Percentiles rank a stretch among this genome's conserved stretches.
These are phyloP conservation scores for Micractinium sp. DNA, from an alignment of 139 green algal species.

Conservation along the genomic window DNA sequence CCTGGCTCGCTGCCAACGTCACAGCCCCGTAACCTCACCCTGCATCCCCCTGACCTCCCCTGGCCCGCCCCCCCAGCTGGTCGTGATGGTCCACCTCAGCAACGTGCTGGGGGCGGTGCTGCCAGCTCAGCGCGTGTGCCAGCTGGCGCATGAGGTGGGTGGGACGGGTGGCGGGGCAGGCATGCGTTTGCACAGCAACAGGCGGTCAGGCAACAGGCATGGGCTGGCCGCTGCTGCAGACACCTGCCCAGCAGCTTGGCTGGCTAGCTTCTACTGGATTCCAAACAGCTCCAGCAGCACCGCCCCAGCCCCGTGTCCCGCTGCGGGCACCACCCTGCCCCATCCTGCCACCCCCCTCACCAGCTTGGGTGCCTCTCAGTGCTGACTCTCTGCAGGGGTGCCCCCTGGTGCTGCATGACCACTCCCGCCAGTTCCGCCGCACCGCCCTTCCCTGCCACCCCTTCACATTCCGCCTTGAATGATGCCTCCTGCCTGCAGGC, in stretches of 20 bases:
- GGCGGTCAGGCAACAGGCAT: background rate
- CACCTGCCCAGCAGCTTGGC: no score
- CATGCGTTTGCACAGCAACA: background rate
- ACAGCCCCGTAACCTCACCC: background rate
- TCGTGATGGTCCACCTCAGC: conserved; percentile 84
- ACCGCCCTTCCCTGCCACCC: no score
- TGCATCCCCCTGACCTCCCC: background rate
- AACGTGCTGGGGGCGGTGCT: conserved; percentile 85
- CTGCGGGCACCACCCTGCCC: no score
- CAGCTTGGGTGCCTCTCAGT: no score
- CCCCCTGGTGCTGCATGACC: no score
- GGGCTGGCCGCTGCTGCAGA: no score
- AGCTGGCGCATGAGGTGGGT: conserved; percentile 57
- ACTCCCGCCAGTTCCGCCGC: no score
- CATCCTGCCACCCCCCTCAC: no score
- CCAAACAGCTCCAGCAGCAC: no score
- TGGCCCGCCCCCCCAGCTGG: conserved; percentile 64
- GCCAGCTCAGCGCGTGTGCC: conserved; percentile 58
- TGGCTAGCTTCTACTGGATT: no score
- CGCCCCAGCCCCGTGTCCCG: no score
- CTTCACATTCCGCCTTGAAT: background rate
- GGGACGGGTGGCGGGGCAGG: background rate
- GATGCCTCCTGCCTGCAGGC: background rate
- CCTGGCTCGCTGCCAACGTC: background rate
- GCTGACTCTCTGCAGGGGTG: no score